Percentiles rank a stretch among this genome's conserved stretches.
These are phyloP conservation scores for Podaxis pistillaris DNA, from an alignment of 768 basidiomycete genomes.

Conservation along the genomic window DNA sequence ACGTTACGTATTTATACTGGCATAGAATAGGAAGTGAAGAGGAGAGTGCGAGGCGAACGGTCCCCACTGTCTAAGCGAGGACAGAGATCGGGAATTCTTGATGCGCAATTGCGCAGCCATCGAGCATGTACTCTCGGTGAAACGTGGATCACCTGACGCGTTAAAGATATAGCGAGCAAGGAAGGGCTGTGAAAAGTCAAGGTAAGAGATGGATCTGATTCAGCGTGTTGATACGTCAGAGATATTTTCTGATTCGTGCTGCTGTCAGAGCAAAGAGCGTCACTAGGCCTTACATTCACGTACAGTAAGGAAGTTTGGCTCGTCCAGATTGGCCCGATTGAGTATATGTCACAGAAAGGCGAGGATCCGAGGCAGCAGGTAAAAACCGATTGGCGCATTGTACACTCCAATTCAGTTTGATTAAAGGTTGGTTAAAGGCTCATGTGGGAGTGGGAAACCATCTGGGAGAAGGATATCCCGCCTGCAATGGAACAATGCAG, in stretches of 20 bases:
- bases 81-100: not conserved
- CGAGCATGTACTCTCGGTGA: not conserved
- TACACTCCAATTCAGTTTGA: not conserved
- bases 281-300: not conserved
- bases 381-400: not conserved
- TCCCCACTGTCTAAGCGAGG: not conserved
- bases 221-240: too few species aligned
- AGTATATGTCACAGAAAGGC: not conserved
- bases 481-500: not conserved
- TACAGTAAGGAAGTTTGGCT: not conserved
- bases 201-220: not conserved
- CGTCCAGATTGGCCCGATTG: not conserved
- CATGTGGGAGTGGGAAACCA: not conserved
- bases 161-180: not conserved
- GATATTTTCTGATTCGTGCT: not conserved
- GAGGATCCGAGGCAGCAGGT: not conserved
- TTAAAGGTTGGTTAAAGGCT: not conserved
- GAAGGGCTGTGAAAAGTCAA: not conserved
- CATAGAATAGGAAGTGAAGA: not conserved
- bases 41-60: not conserved
- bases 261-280: conserved; percentile 2
- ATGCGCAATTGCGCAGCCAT: not conserved
- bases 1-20: not conserved
- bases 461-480: conserved; percentile 2
- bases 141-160: conserved; percentile 1